Conservation (phyloP, 2,329 filamentous ascomycete species). For the Ophiocordyceps sinensis region DNA sequence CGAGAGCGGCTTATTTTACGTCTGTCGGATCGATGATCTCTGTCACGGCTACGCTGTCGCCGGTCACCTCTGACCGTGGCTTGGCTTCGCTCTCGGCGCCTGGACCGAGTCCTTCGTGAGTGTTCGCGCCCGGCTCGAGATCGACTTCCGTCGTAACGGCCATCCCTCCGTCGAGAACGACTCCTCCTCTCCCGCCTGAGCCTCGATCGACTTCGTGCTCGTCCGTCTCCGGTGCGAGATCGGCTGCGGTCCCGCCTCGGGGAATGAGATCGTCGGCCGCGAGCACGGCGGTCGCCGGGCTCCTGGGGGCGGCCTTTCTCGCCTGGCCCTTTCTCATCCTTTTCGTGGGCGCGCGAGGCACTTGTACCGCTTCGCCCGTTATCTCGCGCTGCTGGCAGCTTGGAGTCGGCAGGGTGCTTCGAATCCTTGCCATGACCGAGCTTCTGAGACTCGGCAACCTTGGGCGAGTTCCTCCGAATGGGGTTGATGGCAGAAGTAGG, state of each 20-base stretch:
- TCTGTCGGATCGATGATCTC: conserved; percentile 13
- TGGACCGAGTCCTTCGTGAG: conserved; percentile 20
- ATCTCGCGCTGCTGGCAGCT: conserved; percentile 9
- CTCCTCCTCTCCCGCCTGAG: conserved; percentile 23
- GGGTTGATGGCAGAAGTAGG: conserved; percentile 46
- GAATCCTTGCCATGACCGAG: conserved; percentile 17
- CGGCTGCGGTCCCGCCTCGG: conserved; percentile 21
- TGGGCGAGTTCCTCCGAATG: conserved; percentile 31
- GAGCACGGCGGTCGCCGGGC: conserved; percentile 15
- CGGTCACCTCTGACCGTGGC: conserved; percentile 17
- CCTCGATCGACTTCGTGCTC: conserved; percentile 22
- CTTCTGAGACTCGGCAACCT: conserved; percentile 27
- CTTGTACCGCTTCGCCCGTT: conserved; percentile 20
- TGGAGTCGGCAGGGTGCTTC: conserved; percentile 12
- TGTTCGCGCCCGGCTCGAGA: conserved; percentile 18
- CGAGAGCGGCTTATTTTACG: conserved; percentile 19
- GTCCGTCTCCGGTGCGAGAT: conserved; percentile 16
- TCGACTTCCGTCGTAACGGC: conserved; percentile 17
- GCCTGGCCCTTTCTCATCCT: conserved; percentile 11
- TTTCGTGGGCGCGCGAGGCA: conserved; percentile 13
- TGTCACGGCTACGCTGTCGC: conserved; percentile 6
- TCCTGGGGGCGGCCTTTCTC: conserved; percentile 15
- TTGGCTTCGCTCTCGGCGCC: conserved; percentile 21
- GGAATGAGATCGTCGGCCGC: conserved; percentile 23
- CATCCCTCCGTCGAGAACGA: conserved; percentile 22